Conservation (phyloP, 2,329 filamentous ascomycete species). For the Ilyonectria robusta region DNA sequence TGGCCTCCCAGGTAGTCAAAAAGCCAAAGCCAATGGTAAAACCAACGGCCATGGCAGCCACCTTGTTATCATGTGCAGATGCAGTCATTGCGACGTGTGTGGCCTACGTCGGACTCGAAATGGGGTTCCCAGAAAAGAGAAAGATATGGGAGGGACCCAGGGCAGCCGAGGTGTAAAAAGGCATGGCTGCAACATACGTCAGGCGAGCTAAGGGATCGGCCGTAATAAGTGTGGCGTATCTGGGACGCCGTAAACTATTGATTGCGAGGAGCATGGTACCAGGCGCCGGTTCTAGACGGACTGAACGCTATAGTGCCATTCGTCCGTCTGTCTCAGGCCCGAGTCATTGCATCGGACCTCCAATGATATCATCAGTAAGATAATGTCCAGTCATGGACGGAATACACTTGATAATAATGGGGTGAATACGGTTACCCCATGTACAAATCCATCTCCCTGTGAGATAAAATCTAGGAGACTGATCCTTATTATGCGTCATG, state of each 20-base stretch:
- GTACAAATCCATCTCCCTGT: not conserved
- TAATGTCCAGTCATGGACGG: not conserved
- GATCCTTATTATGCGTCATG: not conserved
- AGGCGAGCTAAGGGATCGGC: not conserved
- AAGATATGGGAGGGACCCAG: not conserved
- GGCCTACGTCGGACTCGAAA: not conserved
- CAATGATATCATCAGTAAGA: not conserved
- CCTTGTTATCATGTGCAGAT: conserved; percentile 30
- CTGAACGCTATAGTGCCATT: not conserved
- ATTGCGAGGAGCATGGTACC: not conserved
- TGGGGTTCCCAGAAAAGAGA: not conserved
- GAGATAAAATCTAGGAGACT: not conserved
- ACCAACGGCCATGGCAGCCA: conserved; percentile 50
- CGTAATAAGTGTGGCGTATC: no score
- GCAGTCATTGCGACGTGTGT: not conserved
- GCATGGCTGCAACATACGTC: not conserved
- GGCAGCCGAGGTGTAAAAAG: not conserved
- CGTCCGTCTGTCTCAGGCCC: not conserved
- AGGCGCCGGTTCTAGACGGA: not conserved
- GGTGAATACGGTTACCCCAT: not conserved
- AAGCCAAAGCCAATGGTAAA: conserved; percentile 59
- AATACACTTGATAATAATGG: not conserved
- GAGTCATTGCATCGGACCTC: not conserved
- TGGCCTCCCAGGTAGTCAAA: conserved; percentile 57
- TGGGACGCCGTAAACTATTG: no score